These are phyloP conservation scores for Naematelia encephala DNA, from an alignment of 768 basidiomycete genomes.

Conservation along the genomic window DNA sequence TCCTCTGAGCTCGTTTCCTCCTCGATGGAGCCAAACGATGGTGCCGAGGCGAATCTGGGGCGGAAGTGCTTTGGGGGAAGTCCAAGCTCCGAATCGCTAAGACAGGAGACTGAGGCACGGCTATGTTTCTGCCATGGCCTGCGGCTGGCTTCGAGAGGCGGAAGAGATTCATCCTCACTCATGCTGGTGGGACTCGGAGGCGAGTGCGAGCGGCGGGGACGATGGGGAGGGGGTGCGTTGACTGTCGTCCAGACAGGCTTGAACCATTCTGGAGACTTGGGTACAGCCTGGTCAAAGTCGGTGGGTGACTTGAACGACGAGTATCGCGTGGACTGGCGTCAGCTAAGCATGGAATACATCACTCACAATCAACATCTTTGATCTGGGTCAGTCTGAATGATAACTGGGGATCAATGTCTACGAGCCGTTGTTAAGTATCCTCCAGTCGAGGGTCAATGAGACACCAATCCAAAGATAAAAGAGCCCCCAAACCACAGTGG, in stretches of 20 bases:
- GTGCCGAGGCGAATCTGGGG: neutral
- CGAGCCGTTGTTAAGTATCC: too few relatives aligned
- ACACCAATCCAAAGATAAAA: too few relatives aligned
- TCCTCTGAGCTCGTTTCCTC: slow-evolving; percentile 14
- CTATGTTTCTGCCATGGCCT: neutral
- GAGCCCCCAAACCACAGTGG: too few relatives aligned
- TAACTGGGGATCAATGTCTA: too few relatives aligned
- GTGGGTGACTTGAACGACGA: neutral
- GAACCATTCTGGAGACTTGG: neutral
- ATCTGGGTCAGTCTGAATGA: too few relatives aligned
- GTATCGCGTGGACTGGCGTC: neutral
- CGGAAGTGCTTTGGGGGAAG: neutral
- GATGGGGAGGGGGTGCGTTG: neutral
- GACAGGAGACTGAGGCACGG: neutral
- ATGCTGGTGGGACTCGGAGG: neutral
- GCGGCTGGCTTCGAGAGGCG: neutral
- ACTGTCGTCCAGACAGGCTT: neutral
- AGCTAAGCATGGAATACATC: too few relatives aligned
- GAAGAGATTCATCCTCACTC: neutral
- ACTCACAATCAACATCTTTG: too few relatives aligned
- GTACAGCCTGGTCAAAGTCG: neutral
- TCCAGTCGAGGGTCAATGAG: too few relatives aligned
- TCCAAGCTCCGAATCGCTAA: neutral
- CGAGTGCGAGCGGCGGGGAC: neutral
- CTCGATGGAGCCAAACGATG: slow-evolving; percentile 3